Evolutionary conservation across 2,329 filamentous ascomycete species (phyloP), one percentile per base, ranked within the genome.

Genomic region (Neonectria faginata): DNA sequence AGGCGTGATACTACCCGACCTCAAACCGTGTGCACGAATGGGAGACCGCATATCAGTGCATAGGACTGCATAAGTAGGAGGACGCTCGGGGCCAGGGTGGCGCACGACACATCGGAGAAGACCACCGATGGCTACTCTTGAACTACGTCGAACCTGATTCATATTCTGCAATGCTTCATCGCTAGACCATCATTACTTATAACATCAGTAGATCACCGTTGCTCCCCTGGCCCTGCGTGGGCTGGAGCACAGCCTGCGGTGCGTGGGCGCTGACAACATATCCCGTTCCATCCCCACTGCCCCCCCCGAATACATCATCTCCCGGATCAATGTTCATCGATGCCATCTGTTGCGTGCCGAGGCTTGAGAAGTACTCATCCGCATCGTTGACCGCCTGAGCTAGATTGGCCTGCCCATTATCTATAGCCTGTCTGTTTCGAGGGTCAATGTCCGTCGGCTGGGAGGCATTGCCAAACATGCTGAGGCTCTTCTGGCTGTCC

Each of bases 281-380:
- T 56, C 84, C 85, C 64, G 84, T 82, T 67, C 83, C 82, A 51
- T 81, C 81, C 51, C 83, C 84, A 22, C 83, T 84, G 33, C 84
- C 85, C 53, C 88, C 88, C 20, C 88, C 89, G 75, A 90, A 91
- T 14, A 87, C 70, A 55, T 80, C 87, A 70, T 90, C 90, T 50
- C 89, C 83, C 60, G 85, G 83, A 51, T 90, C 88, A 62, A 94
- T 84, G 62, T 86, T 85, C 87, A 94, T 88, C 16, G 87, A 85
- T 5, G 88, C 88, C 90, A 94, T 92, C 76, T 92, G 90, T 76
- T 90, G 88, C 64, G 82, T 87, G 1, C 90, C 89, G n/a, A 94
- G 84, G 48, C 89, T 91, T 16, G 92, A 90, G 79, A 97, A 98
- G 79, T 97, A 97, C 16, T 91, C 89, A 75, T 97, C 95, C 10